Conservation (phyloP, 768 basidiomycete species). For the Lactifluus rugatus region DNA sequence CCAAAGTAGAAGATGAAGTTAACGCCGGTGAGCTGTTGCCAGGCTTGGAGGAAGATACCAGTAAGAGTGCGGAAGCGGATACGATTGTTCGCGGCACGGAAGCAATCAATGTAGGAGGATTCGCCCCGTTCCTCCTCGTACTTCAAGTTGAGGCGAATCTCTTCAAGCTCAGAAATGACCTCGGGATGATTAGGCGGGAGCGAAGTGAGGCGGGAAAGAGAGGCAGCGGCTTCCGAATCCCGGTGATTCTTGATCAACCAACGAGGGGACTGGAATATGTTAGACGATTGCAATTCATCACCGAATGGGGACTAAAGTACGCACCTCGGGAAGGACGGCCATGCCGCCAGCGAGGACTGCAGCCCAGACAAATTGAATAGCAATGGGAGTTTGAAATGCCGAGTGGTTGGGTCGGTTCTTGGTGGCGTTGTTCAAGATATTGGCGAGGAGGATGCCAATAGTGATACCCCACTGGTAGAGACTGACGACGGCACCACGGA, state of each 20-base stretch:
- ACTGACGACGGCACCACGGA: slow-evolving; percentile 64
- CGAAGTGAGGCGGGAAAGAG: slow-evolving; percentile 59
- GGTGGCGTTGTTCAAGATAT: slow-evolving; percentile 43
- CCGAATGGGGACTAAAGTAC: not conserved
- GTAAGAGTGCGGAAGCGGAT: slow-evolving; percentile 68
- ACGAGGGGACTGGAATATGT: slow-evolving; percentile 50
- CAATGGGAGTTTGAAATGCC: slow-evolving; percentile 65
- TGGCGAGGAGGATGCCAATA: slow-evolving; percentile 45
- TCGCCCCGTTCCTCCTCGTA: slow-evolving; percentile 53
- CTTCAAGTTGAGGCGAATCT: slow-evolving; percentile 51
- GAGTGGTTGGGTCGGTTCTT: slow-evolving; percentile 9
- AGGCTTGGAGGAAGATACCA: slow-evolving; percentile 71
- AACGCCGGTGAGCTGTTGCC: slow-evolving; percentile 77
- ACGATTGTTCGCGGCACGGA: slow-evolving; percentile 30
- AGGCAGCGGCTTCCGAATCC: slow-evolving; percentile 44
- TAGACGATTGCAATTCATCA: not conserved
- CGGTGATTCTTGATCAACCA: slow-evolving; percentile 63
- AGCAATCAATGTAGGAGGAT: slow-evolving; percentile 57
- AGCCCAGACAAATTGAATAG: slow-evolving; percentile 76
- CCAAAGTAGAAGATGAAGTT: slow-evolving; percentile 57
- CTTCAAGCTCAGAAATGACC: slow-evolving; percentile 40
- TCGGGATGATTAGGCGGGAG: slow-evolving; percentile 43
- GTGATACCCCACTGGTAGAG: slow-evolving; percentile 68
- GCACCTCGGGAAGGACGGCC: slow-evolving; percentile 51
- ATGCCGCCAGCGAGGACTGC: slow-evolving; percentile 61